These are phyloP conservation scores for Metarhizium guizhouense DNA, from an alignment of 2,329 filamentous ascomycete species.

Conservation along the genomic window DNA sequence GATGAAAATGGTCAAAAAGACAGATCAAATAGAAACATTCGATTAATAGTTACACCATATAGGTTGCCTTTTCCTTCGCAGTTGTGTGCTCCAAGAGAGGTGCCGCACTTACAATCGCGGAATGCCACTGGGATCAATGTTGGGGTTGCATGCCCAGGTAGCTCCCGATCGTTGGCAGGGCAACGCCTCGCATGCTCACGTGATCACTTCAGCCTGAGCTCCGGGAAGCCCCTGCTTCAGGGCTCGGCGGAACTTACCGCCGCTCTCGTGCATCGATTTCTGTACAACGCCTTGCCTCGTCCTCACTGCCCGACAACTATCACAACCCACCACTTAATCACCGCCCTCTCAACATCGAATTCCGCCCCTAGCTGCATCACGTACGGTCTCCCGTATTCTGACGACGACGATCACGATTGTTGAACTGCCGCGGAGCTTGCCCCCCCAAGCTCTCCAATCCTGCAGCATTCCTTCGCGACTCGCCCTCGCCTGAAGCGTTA, in stretches of 20 bases:
- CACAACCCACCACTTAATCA: constrained; percentile 9
- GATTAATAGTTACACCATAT: background rate
- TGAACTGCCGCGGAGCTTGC: constrained; percentile 13
- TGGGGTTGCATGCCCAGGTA: background rate
- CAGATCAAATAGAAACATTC: background rate
- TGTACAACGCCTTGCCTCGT: constrained; percentile 19
- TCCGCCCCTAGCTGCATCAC: constrained; percentile 4
- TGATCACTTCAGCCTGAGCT: constrained; percentile 11
- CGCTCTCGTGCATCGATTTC: constrained; percentile 20
- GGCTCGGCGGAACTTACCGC: constrained; percentile 20
- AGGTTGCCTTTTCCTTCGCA: background rate
- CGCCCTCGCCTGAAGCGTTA: constrained; percentile 1
- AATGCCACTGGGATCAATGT: background rate
- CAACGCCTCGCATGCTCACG: constrained; percentile 13
- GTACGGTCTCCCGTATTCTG: background rate
- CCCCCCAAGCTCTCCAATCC: constrained; percentile 14
- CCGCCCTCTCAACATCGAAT: background rate
- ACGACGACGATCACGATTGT: constrained; percentile 8
- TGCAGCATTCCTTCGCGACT: constrained; percentile 12
- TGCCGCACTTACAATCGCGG: background rate
- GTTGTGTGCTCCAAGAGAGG: background rate
- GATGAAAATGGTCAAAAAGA: background rate
- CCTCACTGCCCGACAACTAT: constrained; percentile 19
- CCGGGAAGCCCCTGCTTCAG: constrained; percentile 2
- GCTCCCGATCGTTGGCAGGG: constrained; percentile 10